Percentiles rank a stretch among this genome's conserved stretches.
Evolutionary conservation across 2,329 filamentous ascomycete genomes (phyloP).

Genomic region (Colletotrichum sp.): DNA sequence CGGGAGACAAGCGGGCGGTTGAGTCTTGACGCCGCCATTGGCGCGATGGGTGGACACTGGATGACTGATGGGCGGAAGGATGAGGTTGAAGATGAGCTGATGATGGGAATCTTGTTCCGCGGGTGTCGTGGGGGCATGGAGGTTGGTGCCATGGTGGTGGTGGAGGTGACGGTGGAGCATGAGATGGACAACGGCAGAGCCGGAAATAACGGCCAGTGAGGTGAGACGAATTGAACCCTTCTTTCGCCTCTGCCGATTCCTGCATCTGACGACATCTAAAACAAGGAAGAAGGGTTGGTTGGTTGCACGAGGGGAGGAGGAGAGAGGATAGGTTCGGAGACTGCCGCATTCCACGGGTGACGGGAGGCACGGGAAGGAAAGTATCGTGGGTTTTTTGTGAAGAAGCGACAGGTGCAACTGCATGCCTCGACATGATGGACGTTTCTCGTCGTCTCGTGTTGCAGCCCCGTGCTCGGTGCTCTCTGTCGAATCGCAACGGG

Average conservation of each 20-base stretch:
- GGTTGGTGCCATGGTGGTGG: background rate
- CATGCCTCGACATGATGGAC: background rate
- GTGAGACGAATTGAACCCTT: background rate
- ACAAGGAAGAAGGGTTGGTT: background rate
- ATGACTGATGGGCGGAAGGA: background rate
- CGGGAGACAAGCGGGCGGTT: background rate
- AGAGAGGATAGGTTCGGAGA: background rate
- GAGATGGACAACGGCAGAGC: background rate
- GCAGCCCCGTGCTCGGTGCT: background rate
- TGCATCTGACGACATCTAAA: background rate
- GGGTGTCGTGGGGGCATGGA: background rate
- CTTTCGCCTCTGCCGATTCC: background rate
- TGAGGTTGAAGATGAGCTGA: background rate
- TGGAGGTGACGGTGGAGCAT: background rate
- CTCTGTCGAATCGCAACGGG: background rate
- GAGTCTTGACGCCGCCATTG: background rate
- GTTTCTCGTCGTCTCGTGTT: background rate
- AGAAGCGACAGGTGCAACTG: background rate
- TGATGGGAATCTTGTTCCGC: background rate
- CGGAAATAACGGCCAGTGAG: background rate
- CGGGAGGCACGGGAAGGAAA: background rate
- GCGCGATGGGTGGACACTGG: background rate
- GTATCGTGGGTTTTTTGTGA: background rate
- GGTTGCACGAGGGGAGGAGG: background rate
- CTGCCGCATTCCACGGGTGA: background rate